Evolutionary conservation across 768 basidiomycete genomes (phyloP), one percentile per base, ranked within the genome.

Genomic region (Naganishia antarctica): DNA sequence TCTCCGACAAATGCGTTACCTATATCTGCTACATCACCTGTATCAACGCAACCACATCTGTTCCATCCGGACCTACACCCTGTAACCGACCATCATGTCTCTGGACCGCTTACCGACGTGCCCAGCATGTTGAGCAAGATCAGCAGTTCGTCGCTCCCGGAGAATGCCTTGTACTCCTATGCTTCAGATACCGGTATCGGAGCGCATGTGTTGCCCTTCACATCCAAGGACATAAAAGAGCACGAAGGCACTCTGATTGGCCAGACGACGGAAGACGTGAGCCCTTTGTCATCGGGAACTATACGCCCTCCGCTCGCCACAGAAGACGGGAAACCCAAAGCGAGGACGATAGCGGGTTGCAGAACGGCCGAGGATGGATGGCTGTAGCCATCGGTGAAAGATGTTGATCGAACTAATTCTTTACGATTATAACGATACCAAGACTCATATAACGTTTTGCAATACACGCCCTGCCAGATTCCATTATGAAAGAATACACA

Each of bases 11-110:
- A 8, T 32, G 16, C 2, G 53, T 40, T n/a, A 12, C 53, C 34
- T 23, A 31, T 57, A n/a, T 37, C 53, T 31, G 21, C 53, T n/a
- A 3, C 53, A 16, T 15, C 31, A n/a, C 28, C 16, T n/a, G n/a
- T n/a, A 16, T 6, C 49, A 2, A 8, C 53, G 23, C 32, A 26
- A 9, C 32, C 23, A 15, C 53, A 32, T 5, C 53, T 57, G 21
- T 57, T 57, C 53, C 53, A 57, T 15, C 53, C 53, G 32, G 53
- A 57, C 18, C 15, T 57, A 11, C 53, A 57, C 23, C 53, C 53
- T 2, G 53, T 57, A 3, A 34, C 53, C 21, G 53, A 57, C 18
- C 53, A 57, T 21, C 50, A 51, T 34, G 50, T n/a, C 12, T 31
- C 50, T 2, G n/a, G 32, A 23, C 23, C 31, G n/a, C 11, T 21